These are phyloP conservation scores for Arabidopsis arenosa DNA, from an alignment of 345 rosid genomes.

Conservation along the genomic window DNA sequence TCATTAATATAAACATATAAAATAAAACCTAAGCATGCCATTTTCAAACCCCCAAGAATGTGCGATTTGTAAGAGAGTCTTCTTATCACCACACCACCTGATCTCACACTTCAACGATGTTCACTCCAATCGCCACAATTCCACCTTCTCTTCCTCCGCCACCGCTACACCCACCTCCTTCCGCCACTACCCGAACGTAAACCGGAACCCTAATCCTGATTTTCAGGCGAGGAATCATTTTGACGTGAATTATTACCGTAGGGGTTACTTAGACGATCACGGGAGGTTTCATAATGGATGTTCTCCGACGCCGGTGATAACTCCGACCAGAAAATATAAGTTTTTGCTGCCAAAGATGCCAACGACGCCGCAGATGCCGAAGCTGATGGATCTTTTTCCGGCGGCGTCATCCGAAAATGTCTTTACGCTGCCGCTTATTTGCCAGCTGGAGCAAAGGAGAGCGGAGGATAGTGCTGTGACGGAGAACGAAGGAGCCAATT, in stretches of 20 bases:
- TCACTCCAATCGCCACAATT: background rate
- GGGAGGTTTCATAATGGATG: constrained; percentile 24
- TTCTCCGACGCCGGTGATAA: background rate
- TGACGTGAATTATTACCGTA: constrained; percentile 6
- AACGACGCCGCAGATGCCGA: constrained; percentile 8
- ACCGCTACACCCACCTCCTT: background rate
- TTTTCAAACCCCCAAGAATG: constrained; percentile 24
- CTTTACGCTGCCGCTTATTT: constrained; percentile 34
- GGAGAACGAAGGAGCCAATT: background rate
- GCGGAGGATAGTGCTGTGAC: background rate
- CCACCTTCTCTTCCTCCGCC: constrained; percentile 25
- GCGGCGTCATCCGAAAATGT: background rate
- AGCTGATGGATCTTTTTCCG: constrained; percentile 28
- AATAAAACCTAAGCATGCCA: background rate
- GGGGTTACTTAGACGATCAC: constrained; percentile 10
- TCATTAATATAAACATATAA: background rate
- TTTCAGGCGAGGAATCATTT: background rate
- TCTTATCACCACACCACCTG: constrained; percentile 9
- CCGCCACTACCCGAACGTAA: background rate
- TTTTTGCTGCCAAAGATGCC: background rate
- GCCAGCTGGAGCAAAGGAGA: constrained; percentile 30
- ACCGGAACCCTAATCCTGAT: constrained; percentile 5
- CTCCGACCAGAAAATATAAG: background rate
- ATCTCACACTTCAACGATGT: constrained; percentile 4
- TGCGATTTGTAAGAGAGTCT: constrained; percentile 19